Evolutionary conservation across 345 rosid species (phyloP).

Genomic region (Microcos paniculata): DNA sequence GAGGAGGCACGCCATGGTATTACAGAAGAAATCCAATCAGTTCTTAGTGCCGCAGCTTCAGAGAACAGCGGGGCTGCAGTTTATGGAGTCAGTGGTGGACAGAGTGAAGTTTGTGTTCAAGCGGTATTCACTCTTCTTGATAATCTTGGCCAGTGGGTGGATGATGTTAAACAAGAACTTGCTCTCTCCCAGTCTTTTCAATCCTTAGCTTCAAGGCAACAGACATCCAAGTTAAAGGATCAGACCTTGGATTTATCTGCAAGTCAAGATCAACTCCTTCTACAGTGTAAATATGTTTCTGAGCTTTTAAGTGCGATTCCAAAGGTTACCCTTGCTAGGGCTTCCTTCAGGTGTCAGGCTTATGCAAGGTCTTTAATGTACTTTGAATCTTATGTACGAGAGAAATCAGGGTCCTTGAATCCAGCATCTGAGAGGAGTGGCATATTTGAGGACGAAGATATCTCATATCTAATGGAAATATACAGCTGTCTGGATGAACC

Average conservation of each 20-base stretch:
- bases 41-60: slow-evolving; percentile 86
- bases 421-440: slow-evolving; percentile 91
- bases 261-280: slow-evolving; percentile 71
- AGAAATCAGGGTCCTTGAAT: slow-evolving; percentile 86
- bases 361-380: slow-evolving; percentile 97
- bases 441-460: slow-evolving; percentile 83
- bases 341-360: slow-evolving; percentile 91
- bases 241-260: slow-evolving; percentile 43
- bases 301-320: slow-evolving; percentile 85
- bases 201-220: slow-evolving; percentile 59
- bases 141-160: slow-evolving; percentile 99
- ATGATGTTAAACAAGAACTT: slow-evolving; percentile 77
- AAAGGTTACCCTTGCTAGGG: slow-evolving; percentile 85
- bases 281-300: slow-evolving; percentile 82
- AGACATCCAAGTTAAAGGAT: slow-evolving; percentile 56
- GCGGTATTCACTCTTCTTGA: slow-evolving; percentile 95
- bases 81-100: slow-evolving; percentile 56
- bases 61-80: slow-evolving; percentile 61
- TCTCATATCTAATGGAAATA: slow-evolving; percentile 90
- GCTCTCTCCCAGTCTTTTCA: slow-evolving; percentile 72
- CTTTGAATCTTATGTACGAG: slow-evolving; percentile 88
- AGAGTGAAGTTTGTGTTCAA: slow-evolving; percentile 93
- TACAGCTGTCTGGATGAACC: slow-evolving; percentile 93
- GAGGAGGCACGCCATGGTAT: slow-evolving; percentile 82
- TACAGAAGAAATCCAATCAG: slow-evolving; percentile 79